Percentiles rank a stretch among this genome's conserved stretches.
Evolutionary conservation across 371 early-diverging fungal genomes (phyloP).

Genomic region (Saksenaea oblongispora): DNA sequence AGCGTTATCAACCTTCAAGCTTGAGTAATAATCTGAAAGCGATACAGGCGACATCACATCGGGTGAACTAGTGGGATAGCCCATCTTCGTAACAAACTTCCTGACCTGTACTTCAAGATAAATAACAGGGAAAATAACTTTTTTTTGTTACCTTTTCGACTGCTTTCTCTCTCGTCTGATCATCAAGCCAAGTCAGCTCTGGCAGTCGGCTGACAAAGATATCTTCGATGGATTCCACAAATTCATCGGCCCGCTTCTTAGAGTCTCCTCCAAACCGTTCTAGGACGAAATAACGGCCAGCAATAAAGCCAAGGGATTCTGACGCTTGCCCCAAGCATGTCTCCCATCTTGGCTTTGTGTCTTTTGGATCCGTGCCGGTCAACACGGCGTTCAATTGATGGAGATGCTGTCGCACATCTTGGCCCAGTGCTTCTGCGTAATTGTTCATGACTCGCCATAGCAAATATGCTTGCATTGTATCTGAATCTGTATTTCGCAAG

Average conservation of each 20-base stretch:
- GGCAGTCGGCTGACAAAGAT: constrained; percentile 42
- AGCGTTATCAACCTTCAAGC: constrained; percentile 20
- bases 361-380: constrained; percentile 41
- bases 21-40: constrained; percentile 44
- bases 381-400: constrained; percentile 30
- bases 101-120: constrained; percentile 12
- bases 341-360: constrained; percentile 52
- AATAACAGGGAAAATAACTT: neutral
- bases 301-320: constrained; percentile 43
- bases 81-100: constrained; percentile 46
- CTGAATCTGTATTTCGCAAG: constrained; percentile 23
- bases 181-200: constrained; percentile 55
- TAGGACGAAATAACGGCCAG: constrained; percentile 54
- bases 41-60: constrained; percentile 47
- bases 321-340: constrained; percentile 48
- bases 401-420: constrained; percentile 31
- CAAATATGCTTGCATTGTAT: constrained; percentile 45
- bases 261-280: constrained; percentile 42
- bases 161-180: constrained; percentile 45
- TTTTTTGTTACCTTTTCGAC: constrained; percentile 41
- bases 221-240: constrained; percentile 34
- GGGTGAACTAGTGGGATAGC: constrained; percentile 49
- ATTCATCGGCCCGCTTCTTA: constrained; percentile 23
- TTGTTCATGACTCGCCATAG: constrained; percentile 41
- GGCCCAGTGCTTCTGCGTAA: constrained; percentile 28